Percentiles rank a stretch among this genome's conserved stretches.
These are phyloP conservation scores for Saccharomycodes ludwigii DNA, from an alignment of 805 yeast genomes.

Conservation along the genomic window DNA sequence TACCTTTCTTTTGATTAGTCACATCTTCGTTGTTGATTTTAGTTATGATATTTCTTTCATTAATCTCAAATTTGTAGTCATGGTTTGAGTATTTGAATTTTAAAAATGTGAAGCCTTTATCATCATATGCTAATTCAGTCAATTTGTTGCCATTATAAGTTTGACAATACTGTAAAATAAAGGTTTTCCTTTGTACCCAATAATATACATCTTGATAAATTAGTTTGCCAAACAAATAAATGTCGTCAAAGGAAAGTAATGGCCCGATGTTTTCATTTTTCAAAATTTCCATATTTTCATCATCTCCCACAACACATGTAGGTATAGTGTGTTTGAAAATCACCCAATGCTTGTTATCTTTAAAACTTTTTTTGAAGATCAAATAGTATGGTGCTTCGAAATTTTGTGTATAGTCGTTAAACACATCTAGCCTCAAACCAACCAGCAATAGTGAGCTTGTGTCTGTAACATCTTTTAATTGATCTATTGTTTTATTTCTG, in stretches of 20 bases:
- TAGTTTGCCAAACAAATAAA: constrained; percentile 18
- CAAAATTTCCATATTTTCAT: constrained; percentile 9
- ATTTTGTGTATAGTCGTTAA: constrained; percentile 14
- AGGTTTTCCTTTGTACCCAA: background rate
- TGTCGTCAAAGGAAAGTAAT: constrained; percentile 9
- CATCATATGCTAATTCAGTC: too few species aligned
- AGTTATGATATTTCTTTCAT: too few species aligned
- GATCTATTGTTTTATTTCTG: too few species aligned
- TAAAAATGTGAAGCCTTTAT: too few species aligned
- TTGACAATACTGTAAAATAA: too few species aligned
- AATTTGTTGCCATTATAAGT: too few species aligned
- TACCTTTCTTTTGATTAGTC: too few species aligned
- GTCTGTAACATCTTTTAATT: constrained; percentile 7
- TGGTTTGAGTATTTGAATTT: too few species aligned
- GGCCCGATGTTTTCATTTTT: constrained; percentile 9
- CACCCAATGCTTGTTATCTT: constrained; percentile 18
- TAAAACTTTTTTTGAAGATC: constrained; percentile 19
- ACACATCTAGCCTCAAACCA: constrained; percentile 30
- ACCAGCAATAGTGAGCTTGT: constrained; percentile 14
- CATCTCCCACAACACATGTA: constrained; percentile 6
- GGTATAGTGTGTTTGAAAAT: constrained; percentile 29
- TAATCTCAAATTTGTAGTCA: too few species aligned
- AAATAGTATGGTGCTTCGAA: constrained; percentile 27
- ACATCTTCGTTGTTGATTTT: too few species aligned
- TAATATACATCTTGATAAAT: constrained; percentile 11